These are phyloP conservation scores for Boletus rubropictus DNA, from an alignment of 768 basidiomycete genomes.

Conservation along the genomic window DNA sequence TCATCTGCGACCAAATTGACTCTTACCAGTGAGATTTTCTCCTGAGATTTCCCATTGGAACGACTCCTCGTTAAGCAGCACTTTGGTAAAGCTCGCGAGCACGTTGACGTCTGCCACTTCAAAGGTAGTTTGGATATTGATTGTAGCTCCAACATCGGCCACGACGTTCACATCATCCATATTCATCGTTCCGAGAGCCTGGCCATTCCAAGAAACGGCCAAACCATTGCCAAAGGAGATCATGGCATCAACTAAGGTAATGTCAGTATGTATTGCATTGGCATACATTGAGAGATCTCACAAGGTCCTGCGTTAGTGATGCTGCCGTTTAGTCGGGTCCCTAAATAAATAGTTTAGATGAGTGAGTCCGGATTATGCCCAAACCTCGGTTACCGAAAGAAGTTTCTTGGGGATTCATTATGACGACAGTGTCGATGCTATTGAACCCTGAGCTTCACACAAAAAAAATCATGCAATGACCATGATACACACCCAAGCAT, in stretches of 20 bases:
- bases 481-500: slow-evolving; percentile 42
- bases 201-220: slow-evolving; percentile 53
- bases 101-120: slow-evolving; percentile 50
- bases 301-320: slow-evolving; percentile 71
- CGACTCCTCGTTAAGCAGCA: slow-evolving; percentile 54
- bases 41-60: slow-evolving; percentile 69
- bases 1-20: background rate
- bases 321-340: slow-evolving; percentile 49
- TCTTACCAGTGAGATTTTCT: slow-evolving; percentile 54
- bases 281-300: slow-evolving; percentile 30
- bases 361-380: background rate
- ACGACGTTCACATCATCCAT: slow-evolving; percentile 54
- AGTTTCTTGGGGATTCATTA: slow-evolving; percentile 49
- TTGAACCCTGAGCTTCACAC: background rate
- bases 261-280: slow-evolving; percentile 2
- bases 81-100: slow-evolving; percentile 61
- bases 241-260: slow-evolving; percentile 51
- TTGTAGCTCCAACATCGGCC: slow-evolving; percentile 58
- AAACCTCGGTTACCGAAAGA: slow-evolving; percentile 44
- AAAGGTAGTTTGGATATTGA: slow-evolving; percentile 52
- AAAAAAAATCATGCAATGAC: background rate
- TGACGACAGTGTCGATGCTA: slow-evolving; percentile 57
- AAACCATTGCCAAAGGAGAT: slow-evolving; percentile 63
- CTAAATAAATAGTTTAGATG: slow-evolving; percentile 27
- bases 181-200: slow-evolving; percentile 51